These are phyloP conservation scores for Berberis thunbergii DNA, from an alignment of 164 flowering plant genomes.

Conservation along the genomic window DNA sequence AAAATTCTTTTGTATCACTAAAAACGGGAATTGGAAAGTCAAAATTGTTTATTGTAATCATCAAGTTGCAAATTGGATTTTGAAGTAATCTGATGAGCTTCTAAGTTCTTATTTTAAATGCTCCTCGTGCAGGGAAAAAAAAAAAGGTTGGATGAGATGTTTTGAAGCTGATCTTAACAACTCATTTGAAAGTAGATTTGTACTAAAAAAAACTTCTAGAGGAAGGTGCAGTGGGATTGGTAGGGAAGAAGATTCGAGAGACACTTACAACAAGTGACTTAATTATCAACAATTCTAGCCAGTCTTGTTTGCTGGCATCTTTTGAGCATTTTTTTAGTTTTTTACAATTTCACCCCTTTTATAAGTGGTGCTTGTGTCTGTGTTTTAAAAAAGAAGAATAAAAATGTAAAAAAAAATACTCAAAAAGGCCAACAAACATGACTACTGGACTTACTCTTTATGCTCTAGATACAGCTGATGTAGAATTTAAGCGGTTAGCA, in stretches of 20 bases:
- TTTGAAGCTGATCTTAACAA: slow-evolving; percentile 74
- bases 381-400: too few species aligned
- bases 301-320: too few species aligned
- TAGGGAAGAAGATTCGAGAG: slow-evolving; percentile 86
- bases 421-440: too few species aligned
- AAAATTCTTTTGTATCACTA: neutral
- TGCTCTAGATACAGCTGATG: slow-evolving; percentile 77
- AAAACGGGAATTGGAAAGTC: neutral
- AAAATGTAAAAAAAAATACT: too few species aligned
- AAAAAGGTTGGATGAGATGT: slow-evolving; percentile 85
- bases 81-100: neutral
- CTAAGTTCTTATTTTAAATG: neutral
- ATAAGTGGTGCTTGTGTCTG: too few species aligned
- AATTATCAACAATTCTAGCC: slow-evolving; percentile 23
- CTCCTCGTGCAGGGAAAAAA: slow-evolving; percentile 68
- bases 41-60: neutral
- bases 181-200: slow-evolving; percentile 57
- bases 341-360: too few species aligned
- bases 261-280: slow-evolving; percentile 70
- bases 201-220: slow-evolving; percentile 68
- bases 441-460: slow-evolving; percentile 18
- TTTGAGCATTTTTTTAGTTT: too few species aligned
- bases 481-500: slow-evolving; percentile 54
- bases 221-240: slow-evolving; percentile 82
- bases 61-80: neutral